phyloP scores from a whole-genome alignment of 345 rosid species.

The Angophora floribunda region DNA sequence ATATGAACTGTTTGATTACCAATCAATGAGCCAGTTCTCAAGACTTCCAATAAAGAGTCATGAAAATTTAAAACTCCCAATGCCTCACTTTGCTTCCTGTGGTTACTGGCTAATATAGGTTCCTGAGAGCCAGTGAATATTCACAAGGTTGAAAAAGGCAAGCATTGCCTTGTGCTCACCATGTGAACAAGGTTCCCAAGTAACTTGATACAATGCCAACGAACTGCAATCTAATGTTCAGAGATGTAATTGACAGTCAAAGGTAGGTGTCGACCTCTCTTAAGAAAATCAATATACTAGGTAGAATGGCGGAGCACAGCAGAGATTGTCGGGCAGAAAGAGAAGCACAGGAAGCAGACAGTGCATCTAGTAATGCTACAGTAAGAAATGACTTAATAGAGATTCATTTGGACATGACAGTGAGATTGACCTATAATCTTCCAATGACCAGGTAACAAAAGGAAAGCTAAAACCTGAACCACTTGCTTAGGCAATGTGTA shows the following conservation, averaged over 20 bases:
- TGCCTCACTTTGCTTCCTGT: background rate
- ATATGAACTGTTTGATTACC: background rate
- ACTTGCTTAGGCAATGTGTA: background rate
- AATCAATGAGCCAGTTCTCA: background rate
- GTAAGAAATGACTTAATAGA: background rate
- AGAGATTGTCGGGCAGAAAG: background rate
- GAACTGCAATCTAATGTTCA: background rate
- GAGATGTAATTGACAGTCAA: background rate
- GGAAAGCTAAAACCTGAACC: background rate
- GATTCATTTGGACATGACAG: background rate
- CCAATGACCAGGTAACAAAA: background rate
- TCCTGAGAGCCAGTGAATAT: background rate
- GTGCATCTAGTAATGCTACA: background rate
- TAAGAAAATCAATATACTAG: background rate
- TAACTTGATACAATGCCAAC: background rate
- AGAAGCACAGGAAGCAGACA: background rate
- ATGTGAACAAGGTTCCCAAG: background rate
- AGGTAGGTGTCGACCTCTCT: background rate
- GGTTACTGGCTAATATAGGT: background rate
- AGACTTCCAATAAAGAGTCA: background rate
- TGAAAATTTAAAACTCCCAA: background rate
- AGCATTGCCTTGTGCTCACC: background rate
- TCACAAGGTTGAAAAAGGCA: background rate
- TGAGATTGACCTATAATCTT: background rate
- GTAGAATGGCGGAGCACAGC: background rate